These are phyloP conservation scores for Amaranthus tricolor DNA, from an alignment of 179 eudicot genomes.

Conservation along the genomic window DNA sequence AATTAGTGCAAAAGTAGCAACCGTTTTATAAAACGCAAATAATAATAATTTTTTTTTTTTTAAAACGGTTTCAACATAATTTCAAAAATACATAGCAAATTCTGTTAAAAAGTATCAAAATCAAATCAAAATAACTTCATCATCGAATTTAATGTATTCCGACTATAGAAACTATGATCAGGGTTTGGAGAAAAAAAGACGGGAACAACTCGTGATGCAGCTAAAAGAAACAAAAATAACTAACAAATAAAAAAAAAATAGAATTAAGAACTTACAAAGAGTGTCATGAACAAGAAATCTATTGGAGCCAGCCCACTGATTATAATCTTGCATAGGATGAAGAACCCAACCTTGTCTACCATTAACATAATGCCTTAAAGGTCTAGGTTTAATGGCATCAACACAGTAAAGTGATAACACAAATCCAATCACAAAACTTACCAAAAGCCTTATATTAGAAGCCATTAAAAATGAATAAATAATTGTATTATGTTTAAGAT, in stretches of 20 bases:
- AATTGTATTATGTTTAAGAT: neutral
- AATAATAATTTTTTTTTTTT: too few relatives aligned
- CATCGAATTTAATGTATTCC: too few relatives aligned
- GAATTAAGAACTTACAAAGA: slow-evolving; percentile 20
- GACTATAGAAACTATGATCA: too few relatives aligned
- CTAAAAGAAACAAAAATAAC: neutral
- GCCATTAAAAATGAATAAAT: slow-evolving; percentile 1
- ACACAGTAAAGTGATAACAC: neutral
- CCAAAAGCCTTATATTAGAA: slow-evolving; percentile 7
- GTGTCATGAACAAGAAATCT: slow-evolving; percentile 28
- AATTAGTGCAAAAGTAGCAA: neutral
- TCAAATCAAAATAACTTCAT: too few relatives aligned
- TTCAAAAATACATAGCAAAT: neutral
- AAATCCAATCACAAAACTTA: neutral
- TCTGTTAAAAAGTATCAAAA: too few relatives aligned
- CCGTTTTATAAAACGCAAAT: too few relatives aligned
- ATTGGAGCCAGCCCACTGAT: slow-evolving; percentile 23
- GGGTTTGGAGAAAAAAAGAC: too few relatives aligned
- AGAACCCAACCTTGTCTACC: slow-evolving; percentile 27
- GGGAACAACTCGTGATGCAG: too few relatives aligned
- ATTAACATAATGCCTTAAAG: slow-evolving; percentile 25
- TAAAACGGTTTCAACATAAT: too few relatives aligned
- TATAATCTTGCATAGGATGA: slow-evolving; percentile 18
- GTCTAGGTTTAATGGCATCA: neutral
- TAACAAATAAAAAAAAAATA: neutral